These are phyloP conservation scores for Claviceps sp. DNA, from an alignment of 2,329 filamentous ascomycete genomes.

Conservation along the genomic window DNA sequence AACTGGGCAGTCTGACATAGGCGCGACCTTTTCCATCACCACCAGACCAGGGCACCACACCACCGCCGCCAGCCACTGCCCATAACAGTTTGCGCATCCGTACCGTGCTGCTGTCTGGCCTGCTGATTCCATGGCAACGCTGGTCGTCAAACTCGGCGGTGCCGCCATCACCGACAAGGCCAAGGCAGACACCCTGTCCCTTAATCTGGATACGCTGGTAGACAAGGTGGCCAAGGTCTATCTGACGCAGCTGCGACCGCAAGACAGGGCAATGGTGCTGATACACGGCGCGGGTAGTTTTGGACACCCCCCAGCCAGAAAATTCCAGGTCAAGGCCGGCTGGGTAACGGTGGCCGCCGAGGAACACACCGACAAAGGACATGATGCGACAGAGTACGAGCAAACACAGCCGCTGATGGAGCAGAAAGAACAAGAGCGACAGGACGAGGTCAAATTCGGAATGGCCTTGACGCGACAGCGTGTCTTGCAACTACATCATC, in stretches of 20 bases:
- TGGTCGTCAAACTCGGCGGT: conserved; percentile 3
- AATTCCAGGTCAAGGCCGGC: neutral
- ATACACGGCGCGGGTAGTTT: conserved; percentile 4
- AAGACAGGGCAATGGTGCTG: neutral
- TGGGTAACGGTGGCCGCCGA: neutral
- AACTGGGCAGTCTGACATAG: too few species aligned
- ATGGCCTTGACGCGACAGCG: conserved; percentile 3
- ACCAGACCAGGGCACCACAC: too few species aligned
- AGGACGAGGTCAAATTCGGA: neutral
- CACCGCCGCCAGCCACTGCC: too few species aligned
- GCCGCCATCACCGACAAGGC: conserved; percentile 5
- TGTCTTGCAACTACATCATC: conserved; percentile 1
- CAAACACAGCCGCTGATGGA: neutral
- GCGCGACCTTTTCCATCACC: too few species aligned
- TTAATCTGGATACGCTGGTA: neutral
- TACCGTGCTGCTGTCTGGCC: neutral
- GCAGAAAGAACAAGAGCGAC: neutral
- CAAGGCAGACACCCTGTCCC: neutral
- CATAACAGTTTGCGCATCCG: neutral
- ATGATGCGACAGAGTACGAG: neutral
- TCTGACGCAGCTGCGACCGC: neutral
- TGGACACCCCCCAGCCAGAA: conserved; percentile 2
- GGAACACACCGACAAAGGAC: neutral
- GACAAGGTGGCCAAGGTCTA: neutral
- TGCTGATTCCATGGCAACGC: neutral